These are phyloP conservation scores for Amanita exitialis DNA, from an alignment of 768 basidiomycete species.

Conservation along the genomic window DNA sequence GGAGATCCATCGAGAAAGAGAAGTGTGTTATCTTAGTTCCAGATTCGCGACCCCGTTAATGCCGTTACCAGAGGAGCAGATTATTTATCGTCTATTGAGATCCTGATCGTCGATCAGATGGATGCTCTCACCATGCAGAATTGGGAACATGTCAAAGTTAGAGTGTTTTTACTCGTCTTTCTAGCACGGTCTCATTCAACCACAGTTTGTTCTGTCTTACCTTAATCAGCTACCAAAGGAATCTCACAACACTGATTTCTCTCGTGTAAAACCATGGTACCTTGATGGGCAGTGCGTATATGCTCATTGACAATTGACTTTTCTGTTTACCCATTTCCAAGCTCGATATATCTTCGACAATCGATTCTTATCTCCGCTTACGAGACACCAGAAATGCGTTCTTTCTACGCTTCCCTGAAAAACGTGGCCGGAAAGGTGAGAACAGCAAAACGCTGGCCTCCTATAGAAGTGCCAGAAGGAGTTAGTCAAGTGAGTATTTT, in stretches of 20 bases:
- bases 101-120: constrained; percentile 85
- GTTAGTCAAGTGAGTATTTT: constrained; percentile 57
- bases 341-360: constrained; percentile 82
- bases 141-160: constrained; percentile 94
- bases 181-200: neutral
- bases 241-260: constrained; percentile 91
- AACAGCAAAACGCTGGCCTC: constrained; percentile 56
- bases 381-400: constrained; percentile 82
- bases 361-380: constrained; percentile 80
- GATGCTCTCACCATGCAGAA: constrained; percentile 97
- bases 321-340: constrained; percentile 17
- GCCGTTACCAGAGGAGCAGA: constrained; percentile 43
- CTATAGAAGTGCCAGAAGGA: constrained; percentile 74
- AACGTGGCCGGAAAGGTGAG: constrained; percentile 84
- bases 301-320: neutral
- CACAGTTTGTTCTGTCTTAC: constrained; percentile 74
- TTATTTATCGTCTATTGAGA: constrained; percentile 88
- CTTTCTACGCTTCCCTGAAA: constrained; percentile 62
- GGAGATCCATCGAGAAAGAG: constrained; percentile 91
- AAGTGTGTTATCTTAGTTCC: constrained; percentile 41
- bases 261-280: constrained; percentile 96
- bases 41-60: neutral
- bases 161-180: constrained; percentile 8
- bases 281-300: constrained; percentile 82
- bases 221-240: constrained; percentile 89